Conservation (phyloP, 768 basidiomycete genomes). For the Chiua virens region DNA sequence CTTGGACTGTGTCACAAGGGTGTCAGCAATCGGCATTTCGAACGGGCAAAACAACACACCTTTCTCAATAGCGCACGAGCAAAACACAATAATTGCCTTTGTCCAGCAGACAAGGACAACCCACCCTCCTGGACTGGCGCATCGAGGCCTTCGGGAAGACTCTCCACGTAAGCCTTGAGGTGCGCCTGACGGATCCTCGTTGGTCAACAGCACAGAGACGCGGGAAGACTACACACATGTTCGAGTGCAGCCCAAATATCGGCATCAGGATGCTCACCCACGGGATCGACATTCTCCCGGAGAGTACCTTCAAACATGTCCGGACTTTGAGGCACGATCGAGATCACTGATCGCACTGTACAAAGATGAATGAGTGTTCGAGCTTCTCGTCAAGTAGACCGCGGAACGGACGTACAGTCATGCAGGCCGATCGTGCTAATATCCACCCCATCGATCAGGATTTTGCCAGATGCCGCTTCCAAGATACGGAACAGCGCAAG, state of each 20-base stretch:
- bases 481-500: constrained; percentile 78
- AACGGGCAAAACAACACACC: constrained; percentile 33
- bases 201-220: background rate
- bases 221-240: constrained; percentile 40
- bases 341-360: constrained; percentile 68
- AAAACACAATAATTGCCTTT: constrained; percentile 87
- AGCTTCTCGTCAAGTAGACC: too few relatives aligned
- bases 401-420: constrained; percentile 36
- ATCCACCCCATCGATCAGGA: constrained; percentile 74
- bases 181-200: constrained; percentile 44
- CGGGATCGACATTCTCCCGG: constrained; percentile 88
- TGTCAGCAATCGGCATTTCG: background rate
- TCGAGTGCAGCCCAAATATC: constrained; percentile 88
- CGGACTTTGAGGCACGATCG: constrained; percentile 83
- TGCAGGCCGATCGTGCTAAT: constrained; percentile 74
- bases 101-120: constrained; percentile 79
- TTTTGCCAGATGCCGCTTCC: constrained; percentile 66
- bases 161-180: constrained; percentile 68
- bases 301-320: constrained; percentile 73
- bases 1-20: constrained; percentile 51
- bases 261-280: constrained; percentile 67
- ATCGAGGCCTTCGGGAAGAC: constrained; percentile 66
- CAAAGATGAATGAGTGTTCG: background rate
- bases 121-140: constrained; percentile 77
- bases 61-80: constrained; percentile 81